Evolutionary conservation across 1,284 basidiomycete genomes (phyloP), one percentile per base, ranked within the genome.

Genomic region (Leccinum solheimii): DNA sequence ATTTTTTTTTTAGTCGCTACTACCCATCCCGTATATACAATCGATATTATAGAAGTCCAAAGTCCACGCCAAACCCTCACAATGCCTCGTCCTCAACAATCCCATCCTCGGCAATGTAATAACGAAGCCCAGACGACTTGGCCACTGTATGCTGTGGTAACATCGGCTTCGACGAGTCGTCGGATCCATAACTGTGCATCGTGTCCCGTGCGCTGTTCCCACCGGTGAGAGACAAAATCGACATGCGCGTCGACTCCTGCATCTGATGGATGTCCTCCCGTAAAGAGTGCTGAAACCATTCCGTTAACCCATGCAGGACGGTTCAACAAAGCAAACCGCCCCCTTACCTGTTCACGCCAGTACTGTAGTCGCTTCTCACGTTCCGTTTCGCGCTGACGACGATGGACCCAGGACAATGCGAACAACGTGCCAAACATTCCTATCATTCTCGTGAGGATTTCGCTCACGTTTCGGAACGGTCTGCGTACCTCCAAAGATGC

Each of bases 281-380:
- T 80, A 90, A 87, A 9, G 87, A 83, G 66, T 87, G 88, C 86
- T 90, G 59, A 16, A 62, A 45, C n/a, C 26, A 23, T 57, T 58
- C 34, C n/a, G n/a, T 45, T 26, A 51, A 32, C 16, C 56, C 50
- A 27, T 9, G 53, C 19, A 30, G 36, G 7, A 58, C 57, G 34
- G 14, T 36, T 34, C 32, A 10, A 58, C 21, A 23, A 30, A 26
- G 48, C 27, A 5, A 30, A 26, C 13, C 5, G 23, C 1, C 23
- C 5, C 62, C 77, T 60, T 66, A 88, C 89, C 81, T 92, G 91
- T 78, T 95, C 92, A 67, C 88, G 86, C 88, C 92, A 94, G 76
- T 95, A 94, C 69, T 93, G 89, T 56, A 87, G 78, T 66, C 92
- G 87, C 76, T 89, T 91, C 77, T 91, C 86, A 56, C 90, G 87